Base-by-base conservation (phyloP, 768 basidiomycete species). In the Lactarius hatsudake region DNA sequence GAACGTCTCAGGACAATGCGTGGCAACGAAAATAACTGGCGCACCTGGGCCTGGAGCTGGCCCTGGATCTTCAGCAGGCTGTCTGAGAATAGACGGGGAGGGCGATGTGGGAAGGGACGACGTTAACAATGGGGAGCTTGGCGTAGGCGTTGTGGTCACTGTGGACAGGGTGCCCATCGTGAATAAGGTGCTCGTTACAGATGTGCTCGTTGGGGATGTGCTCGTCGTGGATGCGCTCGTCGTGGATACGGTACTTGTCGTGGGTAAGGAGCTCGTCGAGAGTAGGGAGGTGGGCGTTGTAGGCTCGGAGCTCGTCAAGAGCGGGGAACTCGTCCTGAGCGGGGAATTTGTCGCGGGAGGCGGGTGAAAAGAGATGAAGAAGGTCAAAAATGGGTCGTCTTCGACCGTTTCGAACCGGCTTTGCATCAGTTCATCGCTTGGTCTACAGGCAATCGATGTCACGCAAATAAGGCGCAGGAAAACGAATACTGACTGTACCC, bases 321-420 rank as follows among this genome's bases (percentile, higher is more conserved):
- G 48, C 10, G n/a, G 10, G 3, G 48, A 48, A 48, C 4, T 5
- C 12, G 48, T 23, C 48, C n/a, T 23, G 23, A 12, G 48, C 15
- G 23, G 23, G 5, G 23, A 51, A 51, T 5, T 20, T 1, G 20
- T 40, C 1, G 36, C 38, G 9, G 61, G 20, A n/a, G 66, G 57
- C 2, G 66, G 61, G 45, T 59, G 18, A 30, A 67, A 62, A 17
- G 42, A 62, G 61, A 67, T 20, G 18, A 67, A 17, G 48, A 67
- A 59, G 20, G 61, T 67, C 28, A 63, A 36, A 67, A 59, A 62
- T 28, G 55, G 45, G 5, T 38, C 17, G n/a, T 54, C 57, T 5
- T 42, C 30, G 20, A 40, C 12, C 6, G 8, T 7, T 26, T 59
- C 40, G 40, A 67, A 67, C 32, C 43, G 42, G 38, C 66, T 67